Conservation (phyloP, 768 basidiomycete species). For the Lentinus tigrinus region DNA sequence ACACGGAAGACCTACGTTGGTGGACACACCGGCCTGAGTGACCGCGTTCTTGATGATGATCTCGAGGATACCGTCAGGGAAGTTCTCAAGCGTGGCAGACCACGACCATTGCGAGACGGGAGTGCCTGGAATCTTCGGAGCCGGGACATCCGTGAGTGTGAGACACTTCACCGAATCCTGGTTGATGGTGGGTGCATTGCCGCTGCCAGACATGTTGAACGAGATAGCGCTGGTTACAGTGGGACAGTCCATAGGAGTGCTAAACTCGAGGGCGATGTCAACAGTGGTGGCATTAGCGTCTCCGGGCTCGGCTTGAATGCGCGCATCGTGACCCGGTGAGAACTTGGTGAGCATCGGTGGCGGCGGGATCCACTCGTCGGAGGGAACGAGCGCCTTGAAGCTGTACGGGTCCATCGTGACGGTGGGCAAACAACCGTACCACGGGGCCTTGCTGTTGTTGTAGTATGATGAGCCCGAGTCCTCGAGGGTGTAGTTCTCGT, state of each 20-base stretch:
- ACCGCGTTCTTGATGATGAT: conserved; percentile 63
- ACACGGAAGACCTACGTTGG: conserved; percentile 48
- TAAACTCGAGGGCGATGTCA: conserved; percentile 78
- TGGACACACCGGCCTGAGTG: conserved; percentile 41
- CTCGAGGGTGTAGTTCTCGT: conserved; percentile 70
- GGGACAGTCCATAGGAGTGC: conserved; percentile 68
- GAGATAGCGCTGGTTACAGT: conserved; percentile 62
- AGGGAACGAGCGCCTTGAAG: conserved; percentile 81
- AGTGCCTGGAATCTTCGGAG: conserved; percentile 51
- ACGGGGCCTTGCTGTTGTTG: conserved; percentile 58
- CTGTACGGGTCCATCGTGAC: conserved; percentile 72
- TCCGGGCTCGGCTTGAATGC: conserved; percentile 49
- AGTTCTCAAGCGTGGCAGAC: conserved; percentile 68
- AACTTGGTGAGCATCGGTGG: conserved; percentile 78
- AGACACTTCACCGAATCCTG: conserved; percentile 45
- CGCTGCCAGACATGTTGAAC: conserved; percentile 65
- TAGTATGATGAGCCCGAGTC: conserved; percentile 66
- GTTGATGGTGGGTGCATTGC: conserved; percentile 53
- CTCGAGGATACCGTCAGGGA: conserved; percentile 82
- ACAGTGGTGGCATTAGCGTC: conserved; percentile 54
- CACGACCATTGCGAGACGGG: conserved; percentile 66
- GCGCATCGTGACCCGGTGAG: conserved; percentile 82
- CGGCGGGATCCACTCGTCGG: conserved; percentile 63
- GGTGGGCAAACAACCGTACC: conserved; percentile 66
- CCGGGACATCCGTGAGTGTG: conserved; percentile 45